A percentile compares a stretch with the other conserved stretches of the same genome.
Evolutionary conservation across 768 basidiomycete species (phyloP).

Genomic region (Boletus bicolor): DNA sequence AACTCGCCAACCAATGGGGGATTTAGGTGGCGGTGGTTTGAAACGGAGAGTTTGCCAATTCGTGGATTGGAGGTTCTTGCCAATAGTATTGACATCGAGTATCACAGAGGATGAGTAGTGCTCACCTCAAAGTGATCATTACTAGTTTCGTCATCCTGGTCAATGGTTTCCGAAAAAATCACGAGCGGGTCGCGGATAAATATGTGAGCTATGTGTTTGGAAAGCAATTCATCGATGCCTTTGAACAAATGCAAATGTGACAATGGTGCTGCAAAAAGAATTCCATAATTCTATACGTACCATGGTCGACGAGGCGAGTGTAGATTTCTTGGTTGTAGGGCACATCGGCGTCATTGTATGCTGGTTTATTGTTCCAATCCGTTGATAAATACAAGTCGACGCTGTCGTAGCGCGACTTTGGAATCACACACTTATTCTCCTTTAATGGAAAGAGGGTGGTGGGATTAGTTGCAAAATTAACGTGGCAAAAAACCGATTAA

Average conservation of each 20-base stretch:
- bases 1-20: constrained; percentile 94
- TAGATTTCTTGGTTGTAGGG: constrained; percentile 78
- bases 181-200: constrained; percentile 98
- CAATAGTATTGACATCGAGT: background rate
- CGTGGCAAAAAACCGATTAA: constrained; percentile 25
- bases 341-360: constrained; percentile 86
- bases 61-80: constrained; percentile 95
- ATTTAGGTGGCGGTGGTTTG: constrained; percentile 94
- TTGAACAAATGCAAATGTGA: background rate
- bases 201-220: constrained; percentile 90
- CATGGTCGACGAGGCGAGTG: constrained; percentile 69
- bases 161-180: constrained; percentile 88
- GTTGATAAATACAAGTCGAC: constrained; percentile 92
- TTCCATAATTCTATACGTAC: constrained; percentile 34
- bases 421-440: constrained; percentile 72
- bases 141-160: constrained; percentile 84
- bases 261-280: background rate
- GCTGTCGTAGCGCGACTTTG: constrained; percentile 96
- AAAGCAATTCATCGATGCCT: constrained; percentile 85
- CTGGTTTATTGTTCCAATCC: constrained; percentile 82
- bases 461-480: constrained; percentile 4
- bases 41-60: constrained; percentile 99
- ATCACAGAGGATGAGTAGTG: background rate
- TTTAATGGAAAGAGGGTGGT: constrained; percentile 62
- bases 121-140: constrained; percentile 96